A percentile compares a stretch with the other conserved stretches of the same genome.
Evolutionary conservation across 345 rosid species (phyloP).

Genomic region (Eutrema heterophyllum): DNA sequence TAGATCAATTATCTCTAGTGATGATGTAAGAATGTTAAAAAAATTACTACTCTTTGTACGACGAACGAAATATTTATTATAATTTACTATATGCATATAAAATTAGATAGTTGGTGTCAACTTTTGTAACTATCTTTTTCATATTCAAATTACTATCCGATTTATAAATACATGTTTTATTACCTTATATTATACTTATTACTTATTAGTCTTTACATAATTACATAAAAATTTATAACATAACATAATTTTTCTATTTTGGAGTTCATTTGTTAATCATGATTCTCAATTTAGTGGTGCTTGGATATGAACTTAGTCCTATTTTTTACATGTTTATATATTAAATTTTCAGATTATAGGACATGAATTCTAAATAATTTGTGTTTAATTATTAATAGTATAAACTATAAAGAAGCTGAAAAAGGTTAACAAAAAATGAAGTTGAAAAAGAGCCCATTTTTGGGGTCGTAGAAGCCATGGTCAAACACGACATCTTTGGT

Average conservation of each 20-base stretch:
- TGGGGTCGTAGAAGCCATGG: neutral
- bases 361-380: neutral
- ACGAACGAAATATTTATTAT: too few relatives aligned
- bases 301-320: neutral
- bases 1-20: too few relatives aligned
- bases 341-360: neutral
- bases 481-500: slow-evolving; percentile 30
- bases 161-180: too few relatives aligned
- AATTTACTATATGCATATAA: too few relatives aligned
- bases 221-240: neutral
- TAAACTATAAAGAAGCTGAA: neutral
- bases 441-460: neutral
- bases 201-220: neutral
- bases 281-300: neutral
- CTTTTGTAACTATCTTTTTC: too few relatives aligned
- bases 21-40: too few relatives aligned
- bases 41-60: too few relatives aligned
- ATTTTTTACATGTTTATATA: neutral
- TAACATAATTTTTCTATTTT: neutral
- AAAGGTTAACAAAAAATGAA: neutral
- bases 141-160: too few relatives aligned
- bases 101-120: too few relatives aligned
- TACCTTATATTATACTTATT: too few relatives aligned
- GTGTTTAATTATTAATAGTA: neutral
- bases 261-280: neutral